Conservation (phyloP, 2,329 filamentous ascomycete species). For the Talaromyces pinophilus region DNA sequence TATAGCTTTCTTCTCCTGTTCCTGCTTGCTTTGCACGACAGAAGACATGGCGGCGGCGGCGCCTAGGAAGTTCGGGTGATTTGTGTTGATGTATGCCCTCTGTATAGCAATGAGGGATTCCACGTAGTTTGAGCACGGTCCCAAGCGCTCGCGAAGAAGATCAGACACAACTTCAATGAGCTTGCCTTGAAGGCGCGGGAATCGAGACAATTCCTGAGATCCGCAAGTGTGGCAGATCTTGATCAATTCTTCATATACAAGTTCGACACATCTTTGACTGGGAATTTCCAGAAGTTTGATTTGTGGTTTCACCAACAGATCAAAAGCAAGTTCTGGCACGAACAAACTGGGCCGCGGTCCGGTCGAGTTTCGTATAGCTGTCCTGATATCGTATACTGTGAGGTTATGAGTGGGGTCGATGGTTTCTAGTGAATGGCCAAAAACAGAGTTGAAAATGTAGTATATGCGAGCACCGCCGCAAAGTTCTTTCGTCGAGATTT, state of each 20-base stretch:
- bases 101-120: conserved; percentile 97
- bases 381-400: conserved; percentile 90
- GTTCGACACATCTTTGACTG: conserved; percentile 92
- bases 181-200: conserved; percentile 90
- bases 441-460: conserved; percentile 99
- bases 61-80: conserved; percentile 97
- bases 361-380: conserved; percentile 96
- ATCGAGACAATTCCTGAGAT: conserved; percentile 87
- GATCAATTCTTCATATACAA: conserved; percentile 98
- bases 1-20: conserved; percentile 80
- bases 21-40: conserved; percentile 91
- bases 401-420: conserved; percentile 96
- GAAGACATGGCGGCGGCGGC: conserved; percentile 97
- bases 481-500: conserved; percentile 97
- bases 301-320: conserved; percentile 95
- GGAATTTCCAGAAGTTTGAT: conserved; percentile 96
- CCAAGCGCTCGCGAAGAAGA: conserved; percentile 85
- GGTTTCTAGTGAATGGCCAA: conserved; percentile 91
- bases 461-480: conserved; percentile 94
- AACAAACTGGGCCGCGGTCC: conserved; percentile 94
- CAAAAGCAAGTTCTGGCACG: conserved; percentile 95
- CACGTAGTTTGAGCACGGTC: conserved; percentile 85
- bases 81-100: conserved; percentile 98
- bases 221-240: conserved; percentile 99
- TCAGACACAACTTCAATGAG: conserved; percentile 98